Evolutionary conservation across 257 asterid species (phyloP).

Genomic region (Parsonsia alboflavescens): DNA sequence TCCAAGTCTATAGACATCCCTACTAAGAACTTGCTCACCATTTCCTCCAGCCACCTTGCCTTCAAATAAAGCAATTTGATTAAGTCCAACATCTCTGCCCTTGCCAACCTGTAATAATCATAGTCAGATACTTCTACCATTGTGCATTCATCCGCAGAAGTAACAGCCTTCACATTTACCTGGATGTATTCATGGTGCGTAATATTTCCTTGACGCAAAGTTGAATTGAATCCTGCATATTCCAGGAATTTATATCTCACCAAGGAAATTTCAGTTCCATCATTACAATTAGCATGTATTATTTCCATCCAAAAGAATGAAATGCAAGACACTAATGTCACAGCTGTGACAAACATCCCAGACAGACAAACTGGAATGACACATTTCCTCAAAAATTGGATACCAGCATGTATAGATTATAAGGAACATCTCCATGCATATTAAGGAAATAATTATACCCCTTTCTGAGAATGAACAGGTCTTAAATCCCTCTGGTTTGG

Average conservation of each 20-base stretch:
- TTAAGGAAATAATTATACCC: background rate
- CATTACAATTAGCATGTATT: background rate
- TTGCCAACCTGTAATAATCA: slow-evolving; percentile 72
- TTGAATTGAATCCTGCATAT: slow-evolving; percentile 90
- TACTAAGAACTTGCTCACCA: slow-evolving; percentile 97
- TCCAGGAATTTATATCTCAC: background rate
- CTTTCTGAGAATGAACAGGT: background rate
- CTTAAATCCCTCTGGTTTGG: background rate
- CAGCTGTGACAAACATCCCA: background rate
- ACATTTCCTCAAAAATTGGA: too few relatives aligned
- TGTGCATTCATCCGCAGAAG: slow-evolving; percentile 1
- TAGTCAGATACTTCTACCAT: slow-evolving; percentile 21
- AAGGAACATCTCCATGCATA: background rate
- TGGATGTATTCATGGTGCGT: slow-evolving; percentile 98
- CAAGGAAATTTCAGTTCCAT: background rate
- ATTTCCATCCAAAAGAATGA: background rate
- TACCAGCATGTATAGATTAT: background rate
- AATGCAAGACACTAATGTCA: background rate
- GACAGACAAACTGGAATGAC: background rate
- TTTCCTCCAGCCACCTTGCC: slow-evolving; percentile 99
- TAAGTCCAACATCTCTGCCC: slow-evolving; percentile 97
- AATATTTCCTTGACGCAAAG: slow-evolving; percentile 94
- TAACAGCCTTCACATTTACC: slow-evolving; percentile 36
- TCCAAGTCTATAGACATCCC: slow-evolving; percentile 96
- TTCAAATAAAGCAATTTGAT: slow-evolving; percentile 95